Percentiles rank a stretch among this genome's conserved stretches.
Conservation (phyloP, 176 grass and related monocot species). For the Ananas comosus region DNA sequence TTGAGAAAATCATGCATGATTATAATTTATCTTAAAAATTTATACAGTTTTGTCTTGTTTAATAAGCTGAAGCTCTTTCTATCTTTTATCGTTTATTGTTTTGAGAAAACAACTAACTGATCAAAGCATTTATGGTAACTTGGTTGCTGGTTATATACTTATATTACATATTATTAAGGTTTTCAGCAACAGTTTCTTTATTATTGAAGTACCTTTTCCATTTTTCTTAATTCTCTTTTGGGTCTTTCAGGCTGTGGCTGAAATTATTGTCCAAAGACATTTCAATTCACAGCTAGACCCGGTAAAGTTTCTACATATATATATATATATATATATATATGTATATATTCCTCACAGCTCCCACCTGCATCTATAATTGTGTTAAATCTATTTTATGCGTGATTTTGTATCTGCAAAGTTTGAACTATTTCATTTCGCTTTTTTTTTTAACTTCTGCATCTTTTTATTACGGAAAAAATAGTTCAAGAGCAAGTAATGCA, state of each 20-base stretch:
- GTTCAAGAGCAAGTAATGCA: too few relatives aligned
- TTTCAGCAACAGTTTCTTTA: neutral
- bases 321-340: constrained; percentile 23
- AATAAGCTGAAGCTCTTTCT: neutral
- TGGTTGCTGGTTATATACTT: too few relatives aligned
- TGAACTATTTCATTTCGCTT: neutral
- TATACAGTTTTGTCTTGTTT: neutral
- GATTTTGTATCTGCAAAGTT: neutral
- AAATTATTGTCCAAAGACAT: constrained; percentile 57
- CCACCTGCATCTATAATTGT: neutral
- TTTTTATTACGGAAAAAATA: too few relatives aligned
- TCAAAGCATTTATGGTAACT: too few relatives aligned
- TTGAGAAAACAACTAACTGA: too few relatives aligned
- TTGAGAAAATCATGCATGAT: neutral
- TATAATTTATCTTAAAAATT: neutral
- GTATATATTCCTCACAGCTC: constrained; percentile 8
- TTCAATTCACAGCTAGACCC: constrained; percentile 80
- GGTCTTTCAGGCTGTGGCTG: constrained; percentile 61
- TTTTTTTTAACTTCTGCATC: too few relatives aligned
- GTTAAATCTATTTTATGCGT: neutral
- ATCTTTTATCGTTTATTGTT: too few relatives aligned
- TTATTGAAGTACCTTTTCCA: neutral
- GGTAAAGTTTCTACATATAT: constrained; percentile 41
- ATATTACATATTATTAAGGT: neutral
- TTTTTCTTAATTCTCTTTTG: constrained; percentile 2